Evolutionary conservation across 495 filamentous ascomycete genomes (phyloP).

Genomic region (Aspergillus olivimuriae): DNA sequence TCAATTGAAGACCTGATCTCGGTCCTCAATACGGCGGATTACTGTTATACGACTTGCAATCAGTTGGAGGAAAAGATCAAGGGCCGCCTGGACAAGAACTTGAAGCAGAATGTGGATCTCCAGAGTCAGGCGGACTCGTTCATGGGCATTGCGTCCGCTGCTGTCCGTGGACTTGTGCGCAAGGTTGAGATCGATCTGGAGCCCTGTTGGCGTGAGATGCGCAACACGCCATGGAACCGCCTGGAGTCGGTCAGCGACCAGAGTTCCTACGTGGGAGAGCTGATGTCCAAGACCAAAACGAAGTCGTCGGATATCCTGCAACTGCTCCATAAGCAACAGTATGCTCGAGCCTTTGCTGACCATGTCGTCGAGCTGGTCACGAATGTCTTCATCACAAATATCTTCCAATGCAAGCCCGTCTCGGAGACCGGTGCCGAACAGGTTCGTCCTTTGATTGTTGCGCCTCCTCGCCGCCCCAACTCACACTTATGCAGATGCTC

Average conservation of each 20-base stretch:
- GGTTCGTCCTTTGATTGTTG: conserved; percentile 29
- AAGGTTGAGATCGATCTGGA: conserved; percentile 78
- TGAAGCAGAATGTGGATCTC: conserved; percentile 71
- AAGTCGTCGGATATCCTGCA: conserved; percentile 66
- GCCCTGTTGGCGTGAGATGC: conserved; percentile 92
- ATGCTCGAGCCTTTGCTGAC: conserved; percentile 90
- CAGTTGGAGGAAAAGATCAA: conserved; percentile 95
- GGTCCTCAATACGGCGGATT: conserved; percentile 94
- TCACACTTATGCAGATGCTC: conserved; percentile 62
- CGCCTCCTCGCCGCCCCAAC: conserved; percentile 1
- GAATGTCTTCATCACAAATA: conserved; percentile 69
- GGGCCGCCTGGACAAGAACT: conserved; percentile 70
- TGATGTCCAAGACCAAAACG: conserved; percentile 64
- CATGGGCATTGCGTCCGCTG: conserved; percentile 87
- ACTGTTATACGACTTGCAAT: conserved; percentile 87
- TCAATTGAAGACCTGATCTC: conserved; percentile 72
- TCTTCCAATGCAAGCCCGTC: conserved; percentile 84
- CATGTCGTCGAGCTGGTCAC: conserved; percentile 83
- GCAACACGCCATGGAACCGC: conserved; percentile 89
- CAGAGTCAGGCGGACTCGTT: conserved; percentile 92
- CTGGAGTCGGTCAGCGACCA: conserved; percentile 95
- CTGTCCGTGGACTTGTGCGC: conserved; percentile 75
- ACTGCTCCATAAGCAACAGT: conserved; percentile 84
- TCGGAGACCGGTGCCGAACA: conserved; percentile 96
- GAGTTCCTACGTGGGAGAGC: conserved; percentile 80